These are phyloP conservation scores for Exophiala alcalophila DNA, from an alignment of 2,329 filamentous ascomycete genomes.

Conservation along the genomic window DNA sequence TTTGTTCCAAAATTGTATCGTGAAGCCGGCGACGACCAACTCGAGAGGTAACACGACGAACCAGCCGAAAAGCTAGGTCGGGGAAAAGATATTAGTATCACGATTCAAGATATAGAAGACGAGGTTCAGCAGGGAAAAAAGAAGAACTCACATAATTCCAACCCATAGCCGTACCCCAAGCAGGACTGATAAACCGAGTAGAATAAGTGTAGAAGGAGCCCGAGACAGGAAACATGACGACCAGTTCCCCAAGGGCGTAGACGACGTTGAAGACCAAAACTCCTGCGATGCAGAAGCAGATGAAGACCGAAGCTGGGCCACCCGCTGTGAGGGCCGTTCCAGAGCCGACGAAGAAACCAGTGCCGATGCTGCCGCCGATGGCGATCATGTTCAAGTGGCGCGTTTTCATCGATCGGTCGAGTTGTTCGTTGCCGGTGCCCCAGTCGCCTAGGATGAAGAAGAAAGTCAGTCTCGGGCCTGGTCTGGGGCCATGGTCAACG, in stretches of 20 bases:
- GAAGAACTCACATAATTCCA: slow-evolving; percentile 50
- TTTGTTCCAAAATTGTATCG: slow-evolving; percentile 66
- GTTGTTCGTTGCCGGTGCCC: slow-evolving; percentile 2
- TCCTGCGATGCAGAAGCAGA: slow-evolving; percentile 74
- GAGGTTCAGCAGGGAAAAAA: neutral
- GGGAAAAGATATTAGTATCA: slow-evolving; percentile 3
- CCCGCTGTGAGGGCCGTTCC: slow-evolving; percentile 67
- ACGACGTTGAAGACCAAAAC: slow-evolving; percentile 88
- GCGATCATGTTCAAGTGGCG: slow-evolving; percentile 68
- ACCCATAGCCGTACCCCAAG: slow-evolving; percentile 44
- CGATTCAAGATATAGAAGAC: too few species aligned
- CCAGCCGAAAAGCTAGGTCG: slow-evolving; percentile 66
- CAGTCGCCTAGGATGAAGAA: too few species aligned
- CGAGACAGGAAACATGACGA: slow-evolving; percentile 88
- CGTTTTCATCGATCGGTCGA: slow-evolving; percentile 31
- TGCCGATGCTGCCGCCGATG: slow-evolving; percentile 53
- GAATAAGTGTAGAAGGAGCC: slow-evolving; percentile 91
- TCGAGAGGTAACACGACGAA: slow-evolving; percentile 76
- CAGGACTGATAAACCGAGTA: slow-evolving; percentile 87
- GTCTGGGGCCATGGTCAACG: neutral
- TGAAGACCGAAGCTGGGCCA: slow-evolving; percentile 70
- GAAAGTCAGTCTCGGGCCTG: neutral
- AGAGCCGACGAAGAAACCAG: slow-evolving; percentile 82
- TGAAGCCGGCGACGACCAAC: slow-evolving; percentile 74
- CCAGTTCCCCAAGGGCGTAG: slow-evolving; percentile 85